Conservation (phyloP, 257 asterid species). For the Ocimum tenuiflorum region DNA sequence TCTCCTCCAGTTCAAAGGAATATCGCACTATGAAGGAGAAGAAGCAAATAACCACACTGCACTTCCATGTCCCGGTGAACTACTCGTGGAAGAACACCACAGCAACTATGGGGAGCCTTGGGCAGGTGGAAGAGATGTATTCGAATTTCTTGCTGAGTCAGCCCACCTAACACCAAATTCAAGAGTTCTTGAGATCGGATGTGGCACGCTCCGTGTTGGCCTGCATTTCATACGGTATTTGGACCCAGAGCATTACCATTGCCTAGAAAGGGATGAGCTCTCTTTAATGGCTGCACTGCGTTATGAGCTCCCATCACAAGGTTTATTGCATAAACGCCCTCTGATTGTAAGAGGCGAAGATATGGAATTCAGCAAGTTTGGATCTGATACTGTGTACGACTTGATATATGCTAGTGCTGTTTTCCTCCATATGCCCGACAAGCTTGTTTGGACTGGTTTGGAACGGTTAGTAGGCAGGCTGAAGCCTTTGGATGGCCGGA, state of each 20-base stretch:
- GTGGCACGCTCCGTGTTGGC: slow-evolving; percentile 97
- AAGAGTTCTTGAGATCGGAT: slow-evolving; percentile 83
- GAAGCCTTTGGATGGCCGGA: slow-evolving; percentile 68
- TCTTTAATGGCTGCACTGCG: slow-evolving; percentile 86
- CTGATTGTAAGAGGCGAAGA: slow-evolving; percentile 80
- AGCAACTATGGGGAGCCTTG: slow-evolving; percentile 99
- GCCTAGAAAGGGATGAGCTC: slow-evolving; percentile 93
- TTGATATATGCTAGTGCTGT: slow-evolving; percentile 93
- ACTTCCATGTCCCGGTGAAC: slow-evolving; percentile 82
- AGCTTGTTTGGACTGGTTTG: slow-evolving; percentile 83
- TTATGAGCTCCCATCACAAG: slow-evolving; percentile 94
- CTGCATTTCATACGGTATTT: slow-evolving; percentile 78
- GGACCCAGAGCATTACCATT: slow-evolving; percentile 59
- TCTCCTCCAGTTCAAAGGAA: slow-evolving; percentile 74
- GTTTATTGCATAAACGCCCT: slow-evolving; percentile 73
- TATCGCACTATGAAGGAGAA: slow-evolving; percentile 82
- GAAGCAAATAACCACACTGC: slow-evolving; percentile 81
- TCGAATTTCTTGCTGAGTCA: slow-evolving; percentile 74
- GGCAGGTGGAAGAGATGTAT: slow-evolving; percentile 97
- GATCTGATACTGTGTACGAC: slow-evolving; percentile 43
- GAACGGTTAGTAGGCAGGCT: slow-evolving; percentile 55
- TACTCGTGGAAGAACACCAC: slow-evolving; percentile 90
- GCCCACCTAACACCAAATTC: slow-evolving; percentile 47
- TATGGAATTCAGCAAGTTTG: slow-evolving; percentile 80
- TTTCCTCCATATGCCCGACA: slow-evolving; percentile 88